Base-by-base conservation (phyloP, 495 filamentous ascomycete species). In the Thozetella sp. region DNA sequence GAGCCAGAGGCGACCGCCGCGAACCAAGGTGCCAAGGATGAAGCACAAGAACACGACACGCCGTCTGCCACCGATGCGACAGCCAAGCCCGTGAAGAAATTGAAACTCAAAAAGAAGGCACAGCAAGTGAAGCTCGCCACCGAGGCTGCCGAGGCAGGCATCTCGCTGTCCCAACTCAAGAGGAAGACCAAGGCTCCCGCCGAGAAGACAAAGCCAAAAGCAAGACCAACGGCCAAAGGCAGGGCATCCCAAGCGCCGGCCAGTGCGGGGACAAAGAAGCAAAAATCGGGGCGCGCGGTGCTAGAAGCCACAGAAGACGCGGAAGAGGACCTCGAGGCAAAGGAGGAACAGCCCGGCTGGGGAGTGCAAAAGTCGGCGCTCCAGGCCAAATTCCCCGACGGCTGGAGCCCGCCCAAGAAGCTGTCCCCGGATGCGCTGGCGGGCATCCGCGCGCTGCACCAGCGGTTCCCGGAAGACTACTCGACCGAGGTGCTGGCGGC, bases 371-470 rank as follows among this genome's bases (percentile, higher is more conserved):
- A 96, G 71, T 71, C 69, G 0, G 86, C 83, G 0, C 68, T 94
- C 19, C 75, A 85, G 55, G 65, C 80, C 25, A 97, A 97, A 67
- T 96, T 97, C 64, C 81, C 85, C 1, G 75, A 81, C 6, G 86
- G 88, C 6, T 99, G 94, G 93, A 76, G 80, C 43, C 93, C 95
- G 22, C 79, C 80, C 24, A 98, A 96, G 75, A 87, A 86, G 57
- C 85, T 99, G 1, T 98, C 95, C 0, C 95, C 94, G 0, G 93
- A 97, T 71, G 91, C 94, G 12, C 68, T 96, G 12, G 89, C 93
- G 17, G 93, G 92, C 25, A 97, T 98, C 58, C 87, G 91, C 20
- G 85, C 88, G 25, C 78, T 99, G 22, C 84, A 96, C 68, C 72
- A 80, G 2, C 84, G 91, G 61, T 86, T 90, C 50, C 93, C 95